phyloP scores from a whole-genome alignment of 768 basidiomycete genomes.

The Exsudoporus frostii region DNA sequence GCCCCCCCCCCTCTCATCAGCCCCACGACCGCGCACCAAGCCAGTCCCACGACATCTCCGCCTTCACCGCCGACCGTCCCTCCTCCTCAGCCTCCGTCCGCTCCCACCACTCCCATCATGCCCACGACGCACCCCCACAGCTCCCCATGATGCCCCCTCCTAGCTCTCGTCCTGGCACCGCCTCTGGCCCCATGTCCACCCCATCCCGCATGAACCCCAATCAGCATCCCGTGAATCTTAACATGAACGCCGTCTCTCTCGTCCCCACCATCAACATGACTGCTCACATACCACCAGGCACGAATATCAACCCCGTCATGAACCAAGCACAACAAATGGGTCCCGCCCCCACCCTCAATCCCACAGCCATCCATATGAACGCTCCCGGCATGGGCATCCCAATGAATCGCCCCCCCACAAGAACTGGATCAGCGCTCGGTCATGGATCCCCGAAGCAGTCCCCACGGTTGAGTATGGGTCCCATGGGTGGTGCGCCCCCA shows the following conservation, averaged over 20 bases:
- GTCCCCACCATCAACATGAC: constrained; percentile 13
- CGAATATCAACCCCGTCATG: constrained; percentile 10
- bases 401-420: constrained; percentile 29
- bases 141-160: constrained; percentile 25
- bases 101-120: constrained; percentile 26
- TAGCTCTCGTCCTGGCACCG: constrained; percentile 26
- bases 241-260: constrained; percentile 14
- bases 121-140: constrained; percentile 11
- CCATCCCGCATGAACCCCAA: constrained; percentile 25
- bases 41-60: constrained; percentile 22
- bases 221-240: constrained; percentile 23
- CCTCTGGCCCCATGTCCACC: constrained; percentile 13
- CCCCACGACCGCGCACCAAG: constrained; percentile 22
- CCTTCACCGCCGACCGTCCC: constrained; percentile 23
- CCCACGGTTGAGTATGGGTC: constrained; percentile 20
- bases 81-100: constrained; percentile 28
- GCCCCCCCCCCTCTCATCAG: constrained; percentile 20
- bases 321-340: constrained; percentile 24
- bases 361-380: constrained; percentile 20
- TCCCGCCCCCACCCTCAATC: constrained; percentile 4
- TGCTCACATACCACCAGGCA: constrained; percentile 8
- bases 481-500: constrained; percentile 5
- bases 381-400: constrained; percentile 17
- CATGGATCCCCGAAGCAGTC: constrained; percentile 30
- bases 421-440: constrained; percentile 29